Base-by-base conservation (phyloP, 306 rosid species). In the Citrullus mucosospermus region DNA sequence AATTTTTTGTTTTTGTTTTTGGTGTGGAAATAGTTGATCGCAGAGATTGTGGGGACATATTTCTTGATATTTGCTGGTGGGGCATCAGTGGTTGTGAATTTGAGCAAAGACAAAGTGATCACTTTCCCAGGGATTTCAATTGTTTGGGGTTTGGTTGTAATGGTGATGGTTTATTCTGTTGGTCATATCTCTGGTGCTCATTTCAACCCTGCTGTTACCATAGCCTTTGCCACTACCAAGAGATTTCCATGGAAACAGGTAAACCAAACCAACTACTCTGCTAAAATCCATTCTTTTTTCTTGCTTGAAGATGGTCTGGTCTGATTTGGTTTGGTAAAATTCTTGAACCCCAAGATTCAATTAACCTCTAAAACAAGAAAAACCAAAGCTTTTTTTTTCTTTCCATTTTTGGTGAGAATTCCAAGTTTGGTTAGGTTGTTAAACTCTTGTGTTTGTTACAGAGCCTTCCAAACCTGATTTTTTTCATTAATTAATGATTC, bases 171-270 rank as follows among this genome's bases (percentile, higher is more conserved):
- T 66, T 95, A 92, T 81, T 82, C 96, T 6, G 82, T 95, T 28
- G 96, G 97, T 11, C 98, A 95, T 6, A 88, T 95, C 69, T 94
- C 97, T 6, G 97, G 98, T 48, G 97, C 92, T 28, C 97, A 95
- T 83, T 87, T 95, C 59, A 92, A 92, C 34, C 99, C 97, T 15
- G 97, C 99, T 2, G 93, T 95, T 58, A 95, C 97, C 48, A 76
- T 92, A 80, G 97, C 97, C 54, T 92, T 92, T 60, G 93, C 99
- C 9, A 55, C 83, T 8, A 83, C 85, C 76, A 81, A 59, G 48
- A 88, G 92, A 79, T 92, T 92, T 75, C 93, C 97, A 9, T 60
- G 79, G 78, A 78, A 36, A 78, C 93, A 95, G 97, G 96, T 92
- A 6, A 46, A 55, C 66, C 50, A 76, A 82, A 59, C 70, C 66